phyloP scores from a whole-genome alignment of 352 stramenopile species.

The Pythium coloratum region DNA sequence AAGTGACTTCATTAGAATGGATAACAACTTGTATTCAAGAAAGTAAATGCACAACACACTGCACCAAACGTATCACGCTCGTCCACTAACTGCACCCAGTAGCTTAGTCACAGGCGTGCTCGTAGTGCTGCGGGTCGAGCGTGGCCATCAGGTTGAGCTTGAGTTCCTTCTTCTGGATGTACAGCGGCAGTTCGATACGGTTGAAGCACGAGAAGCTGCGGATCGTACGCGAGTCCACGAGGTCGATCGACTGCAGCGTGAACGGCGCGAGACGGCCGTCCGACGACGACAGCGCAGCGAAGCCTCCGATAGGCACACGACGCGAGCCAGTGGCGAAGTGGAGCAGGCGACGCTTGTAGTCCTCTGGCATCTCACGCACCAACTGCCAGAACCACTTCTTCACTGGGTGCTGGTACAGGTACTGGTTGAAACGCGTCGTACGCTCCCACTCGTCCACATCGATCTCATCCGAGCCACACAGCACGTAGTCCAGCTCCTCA shows the following conservation, averaged over 20 bases:
- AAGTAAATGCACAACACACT: too few relatives aligned
- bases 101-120: too few relatives aligned
- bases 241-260: slow-evolving; percentile 51
- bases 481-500: slow-evolving; percentile 96
- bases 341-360: slow-evolving; percentile 70
- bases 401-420: slow-evolving; percentile 40
- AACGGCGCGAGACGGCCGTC: slow-evolving; percentile 51
- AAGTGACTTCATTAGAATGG: too few relatives aligned
- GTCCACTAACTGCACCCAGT: too few relatives aligned
- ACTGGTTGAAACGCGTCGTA: slow-evolving; percentile 66
- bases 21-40: too few relatives aligned
- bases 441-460: slow-evolving; percentile 95
- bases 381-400: slow-evolving; percentile 96
- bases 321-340: slow-evolving; percentile 81
- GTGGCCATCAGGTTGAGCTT: too few relatives aligned
- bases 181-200: slow-evolving; percentile 88
- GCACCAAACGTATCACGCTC: too few relatives aligned
- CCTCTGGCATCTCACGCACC: slow-evolving; percentile 83
- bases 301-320: slow-evolving; percentile 70
- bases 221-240: slow-evolving; percentile 34
- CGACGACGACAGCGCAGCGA: slow-evolving; percentile 31
- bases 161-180: too few relatives aligned
- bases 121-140: too few relatives aligned
- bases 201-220: slow-evolving; percentile 50
- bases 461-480: slow-evolving; percentile 96